Evolutionary conservation across 2,329 filamentous ascomycete genomes (phyloP), one percentile per base, ranked within the genome.

Genomic region (Lanzia echinophila): DNA sequence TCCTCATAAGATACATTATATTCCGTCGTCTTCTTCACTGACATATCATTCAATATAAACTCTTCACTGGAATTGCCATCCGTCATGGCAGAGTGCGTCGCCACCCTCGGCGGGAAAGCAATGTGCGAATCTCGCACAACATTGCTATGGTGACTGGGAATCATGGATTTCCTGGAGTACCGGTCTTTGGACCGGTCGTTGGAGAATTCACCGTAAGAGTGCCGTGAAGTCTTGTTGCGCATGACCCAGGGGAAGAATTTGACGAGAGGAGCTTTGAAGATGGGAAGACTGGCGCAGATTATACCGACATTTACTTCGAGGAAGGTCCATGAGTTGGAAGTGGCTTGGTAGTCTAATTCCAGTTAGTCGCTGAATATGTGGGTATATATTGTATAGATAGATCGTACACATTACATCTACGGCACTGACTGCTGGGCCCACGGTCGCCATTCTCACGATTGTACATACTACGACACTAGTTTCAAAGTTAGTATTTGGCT

Each of bases 231-330:
- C 41, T 42, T 42, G 38, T 50, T 44, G 41, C 31, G 47, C 47
- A 50, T 50, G 13, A 42, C 11, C 47, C 47, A 41, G 10, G 47
- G 36, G n/a, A 38, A 42, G 17, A 33, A 50, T 17, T 22, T 50
- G 20, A 50, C n/a, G 28, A 50, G 19, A 5, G 36, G n/a, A 12
- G 19, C n/a, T 50, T 41, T 42, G 13, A 42, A 32, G 6, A 44
- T 20, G n/a, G 36, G 5, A n/a, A 73, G 71, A 46, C 71, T 74
- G 43, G 72, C 73, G 6, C 67, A 73, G 28, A 68, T 67, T 20
- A 75, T 73, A 15, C 71, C 73, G 10, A 65, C 60, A 32, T 65
- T 62, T 19, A 60, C 57, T 57, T 68, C 67, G 50, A 69, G 63
- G n/a, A 64, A 57, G 20, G 65, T 66, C 68, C 68, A 70, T 31